Evolutionary conservation across 2,329 filamentous ascomycete genomes (phyloP).

Genomic region (Epichloe hybrida): DNA sequence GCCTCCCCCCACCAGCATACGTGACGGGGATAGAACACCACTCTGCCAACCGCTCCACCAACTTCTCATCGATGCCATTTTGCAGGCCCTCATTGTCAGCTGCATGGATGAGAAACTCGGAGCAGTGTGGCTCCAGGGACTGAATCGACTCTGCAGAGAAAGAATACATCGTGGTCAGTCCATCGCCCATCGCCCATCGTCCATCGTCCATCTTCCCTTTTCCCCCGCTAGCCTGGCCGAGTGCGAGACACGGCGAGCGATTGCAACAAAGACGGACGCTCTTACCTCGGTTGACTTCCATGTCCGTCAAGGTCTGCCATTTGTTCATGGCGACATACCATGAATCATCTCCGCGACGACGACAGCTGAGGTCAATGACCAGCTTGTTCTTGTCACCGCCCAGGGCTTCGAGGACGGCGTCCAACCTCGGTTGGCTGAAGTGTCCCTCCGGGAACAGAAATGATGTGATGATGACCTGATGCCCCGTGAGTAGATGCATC

Average conservation of each 20-base stretch:
- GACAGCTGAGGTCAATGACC: conserved; percentile 90
- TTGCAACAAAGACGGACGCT: not conserved
- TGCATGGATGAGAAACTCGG: conserved; percentile 92
- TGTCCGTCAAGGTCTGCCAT: conserved; percentile 96
- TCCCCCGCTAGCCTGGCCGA: not conserved
- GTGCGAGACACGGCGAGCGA: not conserved
- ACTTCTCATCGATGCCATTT: conserved; percentile 72
- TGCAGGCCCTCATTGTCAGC: conserved; percentile 94
- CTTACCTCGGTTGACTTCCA: conserved; percentile 78
- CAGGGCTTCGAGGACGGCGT: conserved; percentile 59
- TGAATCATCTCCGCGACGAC: conserved; percentile 51
- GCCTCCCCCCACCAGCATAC: conserved; percentile 82
- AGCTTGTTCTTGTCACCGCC: conserved; percentile 65
- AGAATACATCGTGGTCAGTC: not conserved
- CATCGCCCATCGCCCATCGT: not conserved
- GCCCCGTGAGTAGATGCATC: not conserved
- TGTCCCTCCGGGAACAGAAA: conserved; percentile 76
- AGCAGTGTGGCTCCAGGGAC: conserved; percentile 77
- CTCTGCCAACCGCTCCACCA: conserved; percentile 61
- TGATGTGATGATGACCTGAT: conserved; percentile 90
- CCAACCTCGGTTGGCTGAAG: conserved; percentile 66
- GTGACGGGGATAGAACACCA: conserved; percentile 93
- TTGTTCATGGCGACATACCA: conserved; percentile 99
- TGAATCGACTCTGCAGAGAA: conserved; percentile 57
- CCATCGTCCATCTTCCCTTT: not conserved